These are phyloP conservation scores for Quercus lobata DNA, from an alignment of 331 rosid genomes.

Conservation along the genomic window DNA sequence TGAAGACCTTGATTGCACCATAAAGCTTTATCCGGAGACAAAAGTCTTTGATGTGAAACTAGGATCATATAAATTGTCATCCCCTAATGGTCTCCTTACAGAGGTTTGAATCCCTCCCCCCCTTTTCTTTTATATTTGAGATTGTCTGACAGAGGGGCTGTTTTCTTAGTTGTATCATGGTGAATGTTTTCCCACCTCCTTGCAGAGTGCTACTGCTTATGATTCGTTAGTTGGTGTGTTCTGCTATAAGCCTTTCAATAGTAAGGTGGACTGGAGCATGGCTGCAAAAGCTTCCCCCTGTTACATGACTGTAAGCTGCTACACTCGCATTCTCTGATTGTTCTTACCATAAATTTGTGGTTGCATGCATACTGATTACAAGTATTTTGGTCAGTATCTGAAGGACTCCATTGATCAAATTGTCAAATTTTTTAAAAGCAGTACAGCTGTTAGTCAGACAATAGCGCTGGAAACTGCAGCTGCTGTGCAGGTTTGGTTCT, in stretches of 20 bases:
- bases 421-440: constrained; percentile 72
- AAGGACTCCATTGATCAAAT: constrained; percentile 80
- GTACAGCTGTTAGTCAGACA: constrained; percentile 73
- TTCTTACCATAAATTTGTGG: background rate
- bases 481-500: constrained; percentile 80
- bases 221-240: constrained; percentile 79
- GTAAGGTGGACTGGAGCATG: constrained; percentile 93
- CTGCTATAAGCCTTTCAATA: constrained; percentile 74
- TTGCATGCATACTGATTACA: constrained; percentile 23
- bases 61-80: constrained; percentile 80
- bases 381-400: constrained; percentile 58
- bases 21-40: constrained; percentile 87
- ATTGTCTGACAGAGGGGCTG: background rate
- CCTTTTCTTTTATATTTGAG: background rate
- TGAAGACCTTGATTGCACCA: constrained; percentile 71
- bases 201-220: constrained; percentile 83
- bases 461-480: constrained; percentile 92
- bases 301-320: constrained; percentile 81
- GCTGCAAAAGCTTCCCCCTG: constrained; percentile 97
- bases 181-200: constrained; percentile 20
- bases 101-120: constrained; percentile 46
- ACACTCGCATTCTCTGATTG: constrained; percentile 4
- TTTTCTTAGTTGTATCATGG: constrained; percentile 5
- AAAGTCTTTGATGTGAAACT: constrained; percentile 76
- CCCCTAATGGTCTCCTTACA: constrained; percentile 91